Evolutionary conservation across 805 yeast species (phyloP).

Genomic region (Pichia manshurica): DNA sequence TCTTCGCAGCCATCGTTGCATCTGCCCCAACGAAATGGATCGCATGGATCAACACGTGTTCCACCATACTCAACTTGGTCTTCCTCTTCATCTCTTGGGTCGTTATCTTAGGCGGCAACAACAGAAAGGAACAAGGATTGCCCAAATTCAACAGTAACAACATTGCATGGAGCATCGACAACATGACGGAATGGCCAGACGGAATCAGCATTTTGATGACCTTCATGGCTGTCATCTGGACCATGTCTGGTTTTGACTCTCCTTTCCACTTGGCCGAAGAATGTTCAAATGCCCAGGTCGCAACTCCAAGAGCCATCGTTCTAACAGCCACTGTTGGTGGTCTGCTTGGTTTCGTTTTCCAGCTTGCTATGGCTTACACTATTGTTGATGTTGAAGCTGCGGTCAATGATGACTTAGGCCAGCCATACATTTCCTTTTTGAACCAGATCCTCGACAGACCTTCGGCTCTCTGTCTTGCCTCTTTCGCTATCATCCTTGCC

Average conservation of each 20-base stretch:
- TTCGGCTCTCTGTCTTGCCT: slow-evolving; percentile 38
- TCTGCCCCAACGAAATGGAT: slow-evolving; percentile 51
- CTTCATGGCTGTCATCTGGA: slow-evolving; percentile 60
- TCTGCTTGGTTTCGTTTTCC: slow-evolving; percentile 48
- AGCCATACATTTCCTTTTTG: slow-evolving; percentile 54
- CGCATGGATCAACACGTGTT: slow-evolving; percentile 45
- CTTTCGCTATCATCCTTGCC: slow-evolving; percentile 39
- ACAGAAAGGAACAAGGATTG: slow-evolving; percentile 32
- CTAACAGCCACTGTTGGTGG: slow-evolving; percentile 54
- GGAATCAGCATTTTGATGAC: slow-evolving; percentile 54
- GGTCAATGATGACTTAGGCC: slow-evolving; percentile 46
- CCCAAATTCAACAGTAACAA: slow-evolving; percentile 46
- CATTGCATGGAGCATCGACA: slow-evolving; percentile 49
- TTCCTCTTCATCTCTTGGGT: slow-evolving; percentile 49
- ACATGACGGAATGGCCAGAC: slow-evolving; percentile 58
- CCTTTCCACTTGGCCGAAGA: slow-evolving; percentile 76
- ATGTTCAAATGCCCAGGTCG: slow-evolving; percentile 54
- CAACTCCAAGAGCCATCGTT: slow-evolving; percentile 64
- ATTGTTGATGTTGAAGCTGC: slow-evolving; percentile 44
- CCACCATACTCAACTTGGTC: slow-evolving; percentile 44
- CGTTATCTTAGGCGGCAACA: slow-evolving; percentile 47
- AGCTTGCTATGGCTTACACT: slow-evolving; percentile 58
- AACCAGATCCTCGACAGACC: slow-evolving; percentile 41
- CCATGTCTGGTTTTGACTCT: slow-evolving; percentile 71
- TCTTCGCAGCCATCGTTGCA: slow-evolving; percentile 42